These are phyloP conservation scores for Chaetomiaceae sp. DNA, from an alignment of 2,329 filamentous ascomycete genomes.

Conservation along the genomic window DNA sequence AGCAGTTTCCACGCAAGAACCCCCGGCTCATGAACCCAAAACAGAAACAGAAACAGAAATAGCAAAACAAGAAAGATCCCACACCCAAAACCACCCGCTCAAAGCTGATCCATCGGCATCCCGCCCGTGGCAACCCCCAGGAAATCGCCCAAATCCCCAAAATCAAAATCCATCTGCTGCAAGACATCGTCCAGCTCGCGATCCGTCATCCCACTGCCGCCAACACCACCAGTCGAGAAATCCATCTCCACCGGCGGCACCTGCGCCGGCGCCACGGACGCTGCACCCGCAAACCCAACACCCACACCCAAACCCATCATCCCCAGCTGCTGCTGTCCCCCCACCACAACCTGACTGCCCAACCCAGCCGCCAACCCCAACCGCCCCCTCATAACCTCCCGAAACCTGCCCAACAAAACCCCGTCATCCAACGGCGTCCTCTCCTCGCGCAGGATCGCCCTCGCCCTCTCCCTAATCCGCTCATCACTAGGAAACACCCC, in stretches of 20 bases:
- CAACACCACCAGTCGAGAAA: not conserved
- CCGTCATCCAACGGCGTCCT: slow-evolving; percentile 52
- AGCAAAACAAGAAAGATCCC: not conserved
- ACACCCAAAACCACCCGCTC: not conserved
- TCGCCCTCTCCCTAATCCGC: slow-evolving; percentile 42
- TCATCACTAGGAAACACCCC: slow-evolving; percentile 46
- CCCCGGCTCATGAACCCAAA: no score
- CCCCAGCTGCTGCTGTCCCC: not conserved
- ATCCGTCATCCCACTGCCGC: slow-evolving; percentile 30
- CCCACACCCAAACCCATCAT: no score
- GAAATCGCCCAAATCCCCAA: slow-evolving; percentile 22
- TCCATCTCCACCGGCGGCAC: not conserved
- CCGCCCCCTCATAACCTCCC: slow-evolving; percentile 37
- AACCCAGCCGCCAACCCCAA: slow-evolving; percentile 27
- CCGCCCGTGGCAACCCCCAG: slow-evolving; percentile 21
- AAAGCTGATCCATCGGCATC: slow-evolving; percentile 13
- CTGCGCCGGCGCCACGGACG: no score
- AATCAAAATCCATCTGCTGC: slow-evolving; percentile 41
- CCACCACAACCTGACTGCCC: not conserved
- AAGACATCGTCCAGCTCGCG: slow-evolving; percentile 39
- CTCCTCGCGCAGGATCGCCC: slow-evolving; percentile 39
- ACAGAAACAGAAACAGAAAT: not conserved
- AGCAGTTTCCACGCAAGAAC: no score
- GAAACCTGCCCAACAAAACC: slow-evolving; percentile 50
- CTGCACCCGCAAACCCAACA: no score